Evolutionary conservation across 192 early-diverging fungal species (phyloP), one percentile per base, ranked within the genome.

Genomic region (Pilaira anomala): DNA sequence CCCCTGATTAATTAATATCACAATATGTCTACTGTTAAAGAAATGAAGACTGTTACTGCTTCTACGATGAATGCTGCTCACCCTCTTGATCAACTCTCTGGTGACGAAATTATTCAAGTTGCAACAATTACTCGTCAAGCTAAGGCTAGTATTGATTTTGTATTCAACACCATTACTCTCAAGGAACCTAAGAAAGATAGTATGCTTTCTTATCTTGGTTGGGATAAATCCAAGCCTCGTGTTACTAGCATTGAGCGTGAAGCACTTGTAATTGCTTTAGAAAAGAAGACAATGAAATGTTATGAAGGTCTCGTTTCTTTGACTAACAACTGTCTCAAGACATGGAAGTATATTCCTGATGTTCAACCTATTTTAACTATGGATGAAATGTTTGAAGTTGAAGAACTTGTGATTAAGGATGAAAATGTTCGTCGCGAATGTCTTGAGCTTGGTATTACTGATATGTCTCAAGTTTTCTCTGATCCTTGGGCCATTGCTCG

Each of bases 121-220:
- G 46, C 68, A 33, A 2, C 59, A 14, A 55, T 75, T 13, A 39
- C 56, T 36, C 68, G 65, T 16, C 19, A 70, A 33, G 59, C 28
- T 14, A 66, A 63, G 33, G 48, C 65, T 21, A 21, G 46, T 1
- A 45, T 60, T 6, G 46, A 67, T 19, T 56, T 69, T 40, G 42
- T 75, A 41, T 75, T 75, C 59, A 75, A 75, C 25, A 75, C 73
- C 46, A 75, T 75, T 39, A 75, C 68, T 53, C 73, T 75, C 25
- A 57, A 66, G 45, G 73, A 75, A 48, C 73, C 73, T 19, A 14
- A 24, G 0, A 75, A 75, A 30, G 50, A 65, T 7, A 41, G 58
- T 19, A 75, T 75, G 73, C 19, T 75, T 26, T 60, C 66, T 13
- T 75, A 58, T 21, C 53, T 75, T 11, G 73, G 73, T 18, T 70